Conservation (phyloP, 805 yeast species). For the Wickerhamiella allomyrinae region DNA sequence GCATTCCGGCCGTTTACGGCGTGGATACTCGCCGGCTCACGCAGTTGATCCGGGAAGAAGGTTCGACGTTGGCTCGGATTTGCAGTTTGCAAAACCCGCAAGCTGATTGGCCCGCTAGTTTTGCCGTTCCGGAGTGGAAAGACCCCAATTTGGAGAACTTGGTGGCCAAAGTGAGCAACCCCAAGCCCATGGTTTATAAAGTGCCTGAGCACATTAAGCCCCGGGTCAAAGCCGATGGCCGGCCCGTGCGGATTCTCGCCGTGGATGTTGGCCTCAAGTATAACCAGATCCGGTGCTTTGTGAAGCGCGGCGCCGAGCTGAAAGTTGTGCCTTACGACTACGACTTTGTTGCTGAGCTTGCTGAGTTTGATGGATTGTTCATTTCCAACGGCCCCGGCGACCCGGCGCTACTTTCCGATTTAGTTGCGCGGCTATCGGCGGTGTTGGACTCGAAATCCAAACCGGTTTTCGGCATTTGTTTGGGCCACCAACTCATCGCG, state of each 20-base stretch:
- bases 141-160: constrained; percentile 87
- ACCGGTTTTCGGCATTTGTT: constrained; percentile 94
- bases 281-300: constrained; percentile 95
- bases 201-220: constrained; percentile 42
- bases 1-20: constrained; percentile 93
- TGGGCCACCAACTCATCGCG: constrained; percentile 94
- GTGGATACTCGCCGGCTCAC: constrained; percentile 94
- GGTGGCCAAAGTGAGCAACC: constrained; percentile 77
- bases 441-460: constrained; percentile 54
- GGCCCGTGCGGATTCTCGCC: constrained; percentile 68
- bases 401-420: constrained; percentile 68
- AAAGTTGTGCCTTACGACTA: constrained; percentile 93
- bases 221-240: constrained; percentile 47
- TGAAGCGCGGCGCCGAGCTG: constrained; percentile 89
- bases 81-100: constrained; percentile 35
- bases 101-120: constrained; percentile 44
- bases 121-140: constrained; percentile 72
- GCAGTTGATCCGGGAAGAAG: constrained; percentile 79
- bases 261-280: constrained; percentile 96
- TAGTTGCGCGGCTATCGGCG: constrained; percentile 44
- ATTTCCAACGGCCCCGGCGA: constrained; percentile 99
- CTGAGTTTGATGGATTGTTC: constrained; percentile 81
- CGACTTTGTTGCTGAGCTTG: constrained; percentile 55
- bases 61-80: constrained; percentile 86
- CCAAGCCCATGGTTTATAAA: constrained; percentile 57